Evolutionary conservation across 495 filamentous ascomycete species (phyloP), one percentile per base, ranked within the genome.

Genomic region (Tuber aestivum): DNA sequence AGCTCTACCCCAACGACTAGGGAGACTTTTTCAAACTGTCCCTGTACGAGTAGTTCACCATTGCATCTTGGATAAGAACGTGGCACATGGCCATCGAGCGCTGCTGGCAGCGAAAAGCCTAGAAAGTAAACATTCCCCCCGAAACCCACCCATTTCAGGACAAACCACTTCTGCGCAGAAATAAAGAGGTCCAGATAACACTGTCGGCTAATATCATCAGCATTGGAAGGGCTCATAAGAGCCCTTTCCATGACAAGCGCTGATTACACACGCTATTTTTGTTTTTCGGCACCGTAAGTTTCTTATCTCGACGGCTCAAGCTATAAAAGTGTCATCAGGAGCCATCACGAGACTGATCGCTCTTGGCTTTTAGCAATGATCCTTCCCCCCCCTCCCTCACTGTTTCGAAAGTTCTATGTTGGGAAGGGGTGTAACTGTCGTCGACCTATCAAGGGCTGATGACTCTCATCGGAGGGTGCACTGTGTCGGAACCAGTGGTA

Each of bases 261-360:
- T 14, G 56, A 65, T 65, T 65, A 65, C 56, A 35, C 56, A 65
- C 18, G 56, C 56, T 16, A 27, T 32, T 65, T 65, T 27, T 35
- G 32, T 65, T 65, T 65, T 65, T 8, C 35, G 56, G 27, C 56
- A 18, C 14, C 56, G 14, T 18, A 7, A 35, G 56, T 20, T 65
- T 35, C 56, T 65, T 65, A 65, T 65, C 56, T 65, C 56, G 56
- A 65, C 27, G 56, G 56, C 32, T 65, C 56, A 16, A 35, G 56
- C 56, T 65, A 65, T 65, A 35, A 61, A 32, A 65, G 27, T 65
- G 56, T 65, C 56, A 65, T 65, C 27, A 27, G 56, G 56, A 35
- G 56, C 56, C 27, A 35, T 65, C 56, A 65, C 56, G 56, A 65
- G 56, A 65, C 56, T 35, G 56, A 65, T 27, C 27, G 50, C 14